Percentiles rank a stretch among this genome's conserved stretches.
Conservation (phyloP, 2,329 filamentous ascomycete genomes). For the Mollisiaceae sp. region DNA sequence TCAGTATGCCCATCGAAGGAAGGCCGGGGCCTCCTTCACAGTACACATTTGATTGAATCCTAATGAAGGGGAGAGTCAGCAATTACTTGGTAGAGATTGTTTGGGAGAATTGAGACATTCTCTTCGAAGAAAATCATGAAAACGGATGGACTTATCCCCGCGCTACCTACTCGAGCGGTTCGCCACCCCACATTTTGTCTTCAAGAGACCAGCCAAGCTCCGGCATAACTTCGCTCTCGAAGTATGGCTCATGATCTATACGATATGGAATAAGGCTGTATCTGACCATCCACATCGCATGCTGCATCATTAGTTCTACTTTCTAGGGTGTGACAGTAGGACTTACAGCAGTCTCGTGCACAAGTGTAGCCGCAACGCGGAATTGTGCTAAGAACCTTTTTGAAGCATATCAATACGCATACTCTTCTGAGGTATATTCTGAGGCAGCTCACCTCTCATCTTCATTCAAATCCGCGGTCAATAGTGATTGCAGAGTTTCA, state of each 20-base stretch:
- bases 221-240: conserved; percentile 16
- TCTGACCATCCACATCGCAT: conserved; percentile 10
- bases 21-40: too few relatives aligned
- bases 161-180: not conserved
- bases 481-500: conserved; percentile 13
- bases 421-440: too few relatives aligned
- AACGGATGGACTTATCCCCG: too few relatives aligned
- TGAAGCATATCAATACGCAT: not conserved
- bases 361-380: conserved; percentile 11
- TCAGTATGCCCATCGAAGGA: not conserved
- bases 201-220: conserved; percentile 20
- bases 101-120: too few relatives aligned
- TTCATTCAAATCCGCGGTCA: conserved; percentile 4
- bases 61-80: too few relatives aligned
- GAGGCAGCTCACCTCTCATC: conserved; percentile 12
- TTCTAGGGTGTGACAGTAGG: not conserved
- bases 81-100: too few relatives aligned
- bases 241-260: conserved; percentile 12
- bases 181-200: conserved; percentile 9
- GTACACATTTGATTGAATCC: too few relatives aligned
- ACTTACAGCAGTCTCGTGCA: conserved; percentile 17
- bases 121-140: too few relatives aligned
- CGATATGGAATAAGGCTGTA: not conserved
- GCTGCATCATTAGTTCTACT: conserved; percentile 1
- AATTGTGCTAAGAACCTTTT: conserved; percentile 11